Base-by-base conservation (phyloP, 306 rosid species). In the Rubus parviflorus region DNA sequence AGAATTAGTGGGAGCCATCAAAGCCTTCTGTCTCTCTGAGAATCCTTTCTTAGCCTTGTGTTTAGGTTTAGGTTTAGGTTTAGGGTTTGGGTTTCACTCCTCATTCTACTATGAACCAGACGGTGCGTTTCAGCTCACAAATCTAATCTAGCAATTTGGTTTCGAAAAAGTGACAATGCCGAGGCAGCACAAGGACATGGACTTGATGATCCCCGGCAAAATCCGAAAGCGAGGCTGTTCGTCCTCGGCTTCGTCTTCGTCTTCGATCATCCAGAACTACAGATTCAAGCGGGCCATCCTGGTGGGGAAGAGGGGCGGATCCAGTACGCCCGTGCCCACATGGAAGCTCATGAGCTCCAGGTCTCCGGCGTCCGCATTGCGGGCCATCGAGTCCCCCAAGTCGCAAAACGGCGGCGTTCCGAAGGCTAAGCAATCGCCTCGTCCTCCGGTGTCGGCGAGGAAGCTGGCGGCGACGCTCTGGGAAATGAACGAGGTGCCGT, bases 401-500 rank as follows among this genome's bases (percentile, higher is more conserved):
- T 79, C 93, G 1, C 91, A 85, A 63, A 37, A 74, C 3, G 86
- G 81, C 47, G 62, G 72, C 7, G 48, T 53, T 53, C 2, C 46
- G 73, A 89, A 84, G 81, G 75, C 80, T 12, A 88, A 84, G 65
- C 88, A 79, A 17, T 64, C 46, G 22, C 52, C 74, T 79, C 86
- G 53, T n/a, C 81, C 66, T 5, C 97, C 99, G 5, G 92, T 92
- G 5, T 96, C 99, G 47, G 99, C 99, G 51, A 91, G 99, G 85
- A 96, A 96, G 83, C 96, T 92, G 15, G 99, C 99, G 38, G 99
- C 99, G 23, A 92, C 98, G 60, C 85, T 96, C 56, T 96, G 99
- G 99, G 99, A 92, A 87, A 96, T 96, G 96, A 96, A 96, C 79
- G 98, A 96, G 86, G 88, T 96, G 43, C 99, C 97, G 67, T 92